Evolutionary conservation across 2,329 filamentous ascomycete genomes (phyloP).

Genomic region (Keithomyces neogunnii): DNA sequence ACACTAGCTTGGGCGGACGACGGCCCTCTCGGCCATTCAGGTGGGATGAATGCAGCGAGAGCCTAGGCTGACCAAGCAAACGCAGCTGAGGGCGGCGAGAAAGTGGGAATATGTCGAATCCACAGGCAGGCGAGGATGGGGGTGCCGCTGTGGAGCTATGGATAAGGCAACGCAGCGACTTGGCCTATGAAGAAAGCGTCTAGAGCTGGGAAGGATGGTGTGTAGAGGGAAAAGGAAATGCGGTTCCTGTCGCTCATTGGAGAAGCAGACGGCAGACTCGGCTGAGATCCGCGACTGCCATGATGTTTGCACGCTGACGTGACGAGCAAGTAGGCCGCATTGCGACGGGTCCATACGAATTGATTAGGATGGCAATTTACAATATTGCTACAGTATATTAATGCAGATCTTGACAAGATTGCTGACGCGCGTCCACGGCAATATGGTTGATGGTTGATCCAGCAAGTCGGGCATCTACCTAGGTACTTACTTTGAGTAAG

Average conservation of each 20-base stretch:
- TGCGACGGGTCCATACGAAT: not conserved
- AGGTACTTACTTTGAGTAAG: no score
- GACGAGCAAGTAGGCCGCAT: not conserved
- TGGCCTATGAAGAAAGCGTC: not conserved
- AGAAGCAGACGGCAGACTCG: no score
- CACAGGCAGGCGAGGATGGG: conserved; percentile 1
- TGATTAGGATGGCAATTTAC: no score
- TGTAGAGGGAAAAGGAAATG: not conserved
- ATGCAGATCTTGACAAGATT: not conserved
- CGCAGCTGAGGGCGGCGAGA: not conserved
- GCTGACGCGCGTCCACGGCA: not conserved
- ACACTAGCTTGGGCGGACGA: not conserved
- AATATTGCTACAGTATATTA: no score
- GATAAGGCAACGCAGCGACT: not conserved
- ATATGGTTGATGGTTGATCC: not conserved
- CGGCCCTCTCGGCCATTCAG: not conserved
- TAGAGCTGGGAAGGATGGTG: not conserved
- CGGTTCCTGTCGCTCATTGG: no score
- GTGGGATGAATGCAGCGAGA: not conserved
- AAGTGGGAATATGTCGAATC: not conserved
- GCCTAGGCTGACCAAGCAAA: conserved; percentile 3
- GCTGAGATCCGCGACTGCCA: not conserved
- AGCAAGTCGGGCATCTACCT: not conserved
- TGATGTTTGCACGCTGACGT: not conserved
- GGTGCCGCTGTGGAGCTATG: not conserved